Evolutionary conservation across 2,329 filamentous ascomycete genomes (phyloP), one percentile per base, ranked within the genome.

Genomic region (Knoxdaviesia capensis): DNA sequence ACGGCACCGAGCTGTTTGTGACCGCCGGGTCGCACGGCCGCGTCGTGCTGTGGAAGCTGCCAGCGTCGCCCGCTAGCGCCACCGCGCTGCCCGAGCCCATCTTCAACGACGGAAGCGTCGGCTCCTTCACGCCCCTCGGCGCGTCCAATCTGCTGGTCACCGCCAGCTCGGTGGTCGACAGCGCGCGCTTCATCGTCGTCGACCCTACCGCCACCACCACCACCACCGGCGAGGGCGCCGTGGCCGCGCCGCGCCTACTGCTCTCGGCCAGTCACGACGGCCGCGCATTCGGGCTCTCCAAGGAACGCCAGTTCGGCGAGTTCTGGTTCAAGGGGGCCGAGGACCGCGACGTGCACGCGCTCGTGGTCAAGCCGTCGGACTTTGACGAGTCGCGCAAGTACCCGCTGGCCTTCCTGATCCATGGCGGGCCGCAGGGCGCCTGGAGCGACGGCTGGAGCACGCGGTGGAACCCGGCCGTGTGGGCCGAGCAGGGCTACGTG

Each of bases 401-500:
- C 52, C 85, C 85, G 0, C 64, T 93, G 5, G 74, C 80, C 2
- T 78, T 86, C 53, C 62, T 87, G 36, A 81, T 92, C 47, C 85
- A 93, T 52, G 85, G 85, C 43, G 85, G 85, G 0, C 84, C 84
- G 0, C 82, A 90, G 55, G 73, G 77, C 28, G 73, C 81, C 0
- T 88, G 81, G 78, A 62, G 58, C 32, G 79, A 90, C 52, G 64
- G 68, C 31, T 92, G 84, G 82, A 80, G 71, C 55, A 85, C 78
- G 3, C 68, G 85, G 11, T 93, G 85, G 85, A 92, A 92, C 54
- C 79, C 81, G 2, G 82, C 81, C 45, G 69, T 88, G 7, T 92
- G 85, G 53, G 84, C 85, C 4, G 84, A 92, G 56, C 82, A 88
- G 59, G 85, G 85, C 38, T 93, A 90, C 53, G 70, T 93, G 4